A percentile compares a stretch with the other conserved stretches of the same genome.
phyloP scores from a whole-genome alignment of 75 land plant species.

The Ceratopteris richardii region DNA sequence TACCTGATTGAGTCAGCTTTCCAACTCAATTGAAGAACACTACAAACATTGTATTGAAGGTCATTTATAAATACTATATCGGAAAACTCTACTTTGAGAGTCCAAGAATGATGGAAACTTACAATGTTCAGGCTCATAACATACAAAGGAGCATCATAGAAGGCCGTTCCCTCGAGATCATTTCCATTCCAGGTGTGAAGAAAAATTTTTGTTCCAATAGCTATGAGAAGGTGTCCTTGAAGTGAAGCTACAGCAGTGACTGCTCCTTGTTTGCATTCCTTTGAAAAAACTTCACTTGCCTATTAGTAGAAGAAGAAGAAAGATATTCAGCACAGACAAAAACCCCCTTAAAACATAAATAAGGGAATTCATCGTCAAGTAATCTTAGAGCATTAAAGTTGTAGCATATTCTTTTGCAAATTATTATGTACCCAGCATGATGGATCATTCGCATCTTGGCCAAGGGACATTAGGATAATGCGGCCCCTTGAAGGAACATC shows the following conservation, averaged over 20 bases:
- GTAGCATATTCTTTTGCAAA: background rate
- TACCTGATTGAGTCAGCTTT: no score
- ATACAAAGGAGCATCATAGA: constrained; percentile 87
- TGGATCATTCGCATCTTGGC: constrained; percentile 50
- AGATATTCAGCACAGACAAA: background rate
- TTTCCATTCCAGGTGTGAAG: constrained; percentile 90
- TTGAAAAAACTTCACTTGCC: constrained; percentile 83
- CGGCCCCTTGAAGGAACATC: constrained; percentile 95
- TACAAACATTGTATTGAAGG: no score
- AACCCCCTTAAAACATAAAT: constrained; percentile 5
- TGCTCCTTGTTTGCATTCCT: constrained; percentile 83
- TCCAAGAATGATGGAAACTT: constrained; percentile 14
- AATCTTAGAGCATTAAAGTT: no score
- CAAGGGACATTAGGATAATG: constrained; percentile 66
- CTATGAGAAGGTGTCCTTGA: constrained; percentile 91
- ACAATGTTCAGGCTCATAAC: constrained; percentile 98
- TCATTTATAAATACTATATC: no score
- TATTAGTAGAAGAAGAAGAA: constrained; percentile 18
- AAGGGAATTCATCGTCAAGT: no score
- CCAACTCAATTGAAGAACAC: no score
- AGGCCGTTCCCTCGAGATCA: constrained; percentile 91
- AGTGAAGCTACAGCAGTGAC: constrained; percentile 93
- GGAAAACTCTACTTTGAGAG: no score
- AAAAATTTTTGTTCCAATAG: constrained; percentile 92
- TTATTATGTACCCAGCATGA: constrained; percentile 44